Base-by-base conservation (phyloP, 768 basidiomycete species). In the Gelatoporia subvermispora region DNA sequence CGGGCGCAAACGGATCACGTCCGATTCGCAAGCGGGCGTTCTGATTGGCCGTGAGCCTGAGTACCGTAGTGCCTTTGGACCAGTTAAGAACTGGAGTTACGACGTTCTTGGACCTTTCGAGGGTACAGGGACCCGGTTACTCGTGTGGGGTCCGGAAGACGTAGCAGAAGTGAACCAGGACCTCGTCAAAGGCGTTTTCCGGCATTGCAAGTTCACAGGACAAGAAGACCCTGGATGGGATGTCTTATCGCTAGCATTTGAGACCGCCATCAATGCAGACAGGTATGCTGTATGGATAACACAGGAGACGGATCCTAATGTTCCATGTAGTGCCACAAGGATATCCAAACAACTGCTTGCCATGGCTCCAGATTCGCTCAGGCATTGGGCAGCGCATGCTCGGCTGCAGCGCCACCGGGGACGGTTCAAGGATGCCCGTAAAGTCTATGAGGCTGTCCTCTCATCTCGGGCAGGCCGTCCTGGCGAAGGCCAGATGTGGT, bases 341-440 rank as follows among this genome's bases (percentile, higher is more conserved):
- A 66, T 81, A 35, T 92, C 90, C 8, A 83, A 82, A 31, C 62
- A 65, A 2, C 68, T 88, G 18, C 73, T 93, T 21, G 77, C 85
- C 3, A 60, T 54, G 1, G 67, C 72, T 35, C 77, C 74, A 17
- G 75, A 81, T 39, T 86, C 87, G 7, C 56, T 85, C 31, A 62
- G 61, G 9, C 82, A 78, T 46, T 92, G 90, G 90, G 72, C 72
- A n/a, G 73, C 74, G n/a, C 88, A 91, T 66, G 87, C 84, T 11
- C 80, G 77, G 43, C 72, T 93, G 16, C 85, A 92, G 60, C 73
- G 76, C 25, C 61, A 82, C 38, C 81, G 87, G 8, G 82, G 81
- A 10, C 77, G 77, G 39, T 50, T 69, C 2, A 79, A 81, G 48
- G 86, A 86, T 18, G 87, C 88, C 13, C 76, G 88, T 25, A 92